Evolutionary conservation across 495 filamentous ascomycete species (phyloP).

Genomic region (Annulohypoxylon maeteangense): DNA sequence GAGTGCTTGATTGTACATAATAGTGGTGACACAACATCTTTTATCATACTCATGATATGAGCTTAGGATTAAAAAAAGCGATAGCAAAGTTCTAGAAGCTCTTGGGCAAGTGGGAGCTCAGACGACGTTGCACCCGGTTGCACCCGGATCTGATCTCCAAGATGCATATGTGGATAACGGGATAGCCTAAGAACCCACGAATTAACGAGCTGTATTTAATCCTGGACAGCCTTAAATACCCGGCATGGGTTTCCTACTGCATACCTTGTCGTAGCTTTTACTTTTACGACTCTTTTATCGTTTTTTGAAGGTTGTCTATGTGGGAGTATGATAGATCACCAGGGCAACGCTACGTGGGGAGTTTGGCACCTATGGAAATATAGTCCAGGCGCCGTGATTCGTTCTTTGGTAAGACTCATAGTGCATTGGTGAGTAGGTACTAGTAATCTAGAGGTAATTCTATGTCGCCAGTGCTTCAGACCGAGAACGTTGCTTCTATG

Average conservation of each 20-base stretch:
- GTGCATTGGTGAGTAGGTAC: too few relatives aligned
- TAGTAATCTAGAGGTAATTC: too few relatives aligned
- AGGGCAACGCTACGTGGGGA: too few relatives aligned
- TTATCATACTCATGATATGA: too few relatives aligned
- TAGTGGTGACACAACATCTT: too few relatives aligned
- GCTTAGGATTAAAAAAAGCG: neutral
- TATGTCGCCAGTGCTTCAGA: neutral
- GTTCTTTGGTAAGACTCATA: too few relatives aligned
- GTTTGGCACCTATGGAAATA: too few relatives aligned
- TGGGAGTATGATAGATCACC: neutral
- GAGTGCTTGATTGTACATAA: too few relatives aligned
- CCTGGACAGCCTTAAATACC: neutral
- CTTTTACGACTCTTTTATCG: too few relatives aligned
- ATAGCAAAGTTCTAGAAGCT: neutral
- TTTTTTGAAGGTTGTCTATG: neutral
- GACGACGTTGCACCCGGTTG: neutral
- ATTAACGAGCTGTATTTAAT: neutral
- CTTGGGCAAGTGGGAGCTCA: neutral
- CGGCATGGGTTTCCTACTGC: neutral
- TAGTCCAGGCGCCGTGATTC: too few relatives aligned
- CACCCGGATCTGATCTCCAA: neutral
- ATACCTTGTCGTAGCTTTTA: too few relatives aligned
- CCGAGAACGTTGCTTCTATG: neutral
- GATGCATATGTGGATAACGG: neutral
- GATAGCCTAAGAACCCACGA: conserved; percentile 1